A percentile compares a stretch with the other conserved stretches of the same genome.
phyloP scores from a whole-genome alignment of 768 basidiomycete species.

The Cytidiella melzeri region DNA sequence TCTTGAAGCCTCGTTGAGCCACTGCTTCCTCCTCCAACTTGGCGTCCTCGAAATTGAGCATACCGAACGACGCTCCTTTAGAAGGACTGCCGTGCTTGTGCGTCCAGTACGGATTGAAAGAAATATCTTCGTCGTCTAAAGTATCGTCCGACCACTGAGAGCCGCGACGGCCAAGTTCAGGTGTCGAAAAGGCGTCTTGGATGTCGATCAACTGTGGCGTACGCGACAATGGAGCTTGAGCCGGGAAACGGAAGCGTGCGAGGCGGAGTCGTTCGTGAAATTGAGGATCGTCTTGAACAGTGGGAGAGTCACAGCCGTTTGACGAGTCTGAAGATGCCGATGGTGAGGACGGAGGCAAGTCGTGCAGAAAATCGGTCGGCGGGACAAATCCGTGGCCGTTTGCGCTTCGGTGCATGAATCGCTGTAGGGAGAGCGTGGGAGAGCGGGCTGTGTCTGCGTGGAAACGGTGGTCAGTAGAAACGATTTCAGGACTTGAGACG shows the following conservation, averaged over 20 bases:
- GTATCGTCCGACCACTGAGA: not conserved
- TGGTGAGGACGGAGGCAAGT: not conserved
- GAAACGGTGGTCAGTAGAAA: not conserved
- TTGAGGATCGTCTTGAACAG: not conserved
- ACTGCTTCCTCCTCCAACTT: not conserved
- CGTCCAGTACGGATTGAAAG: not conserved
- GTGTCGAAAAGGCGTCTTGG: not conserved
- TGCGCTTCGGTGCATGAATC: not conserved
- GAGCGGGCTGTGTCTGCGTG: not conserved
- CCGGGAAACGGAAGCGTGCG: not conserved
- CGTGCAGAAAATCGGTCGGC: not conserved
- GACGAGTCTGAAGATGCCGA: not conserved
- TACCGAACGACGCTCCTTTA: not conserved
- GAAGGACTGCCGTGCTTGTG: not conserved
- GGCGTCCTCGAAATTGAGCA: not conserved
- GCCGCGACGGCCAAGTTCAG: not conserved
- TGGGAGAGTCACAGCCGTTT: not conserved
- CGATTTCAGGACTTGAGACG: too few relatives aligned
- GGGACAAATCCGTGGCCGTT: not conserved
- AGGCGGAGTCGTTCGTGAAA: not conserved
- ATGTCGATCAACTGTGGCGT: not conserved
- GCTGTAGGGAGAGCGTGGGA: not conserved
- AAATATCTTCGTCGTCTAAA: not conserved
- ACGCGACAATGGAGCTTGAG: not conserved
- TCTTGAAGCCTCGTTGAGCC: not conserved